Evolutionary conservation across 805 yeast genomes (phyloP), one percentile per base, ranked within the genome.

Genomic region (Candida sithepensis): DNA sequence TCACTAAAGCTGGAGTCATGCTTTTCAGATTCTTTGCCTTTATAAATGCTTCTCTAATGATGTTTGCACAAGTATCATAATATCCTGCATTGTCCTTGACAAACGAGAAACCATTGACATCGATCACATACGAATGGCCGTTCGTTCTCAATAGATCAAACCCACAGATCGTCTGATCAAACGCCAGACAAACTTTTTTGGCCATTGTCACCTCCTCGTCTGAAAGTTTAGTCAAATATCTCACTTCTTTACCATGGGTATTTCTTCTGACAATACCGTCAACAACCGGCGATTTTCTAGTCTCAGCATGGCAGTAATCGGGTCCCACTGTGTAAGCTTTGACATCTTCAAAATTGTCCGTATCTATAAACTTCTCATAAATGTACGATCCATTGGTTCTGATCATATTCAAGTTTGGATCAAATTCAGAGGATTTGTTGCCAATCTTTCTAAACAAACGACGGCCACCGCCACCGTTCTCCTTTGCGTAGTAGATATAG

Each of bases 251-350:
- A 41, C 99, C 99, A 60, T 91, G 96, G 1, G 98, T 91, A 63
- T 94, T 94, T 65, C 99, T 79, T 61, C 97, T 78, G 22, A 94
- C 99, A 48, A 94, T 88, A 41, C 99, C 99, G 69, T 94, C 99
- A n/a, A 94, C 99, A 3, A 94, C 99, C 1, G 99, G 99, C 0
- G 97, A 89, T 66, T 94, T 94, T 61, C 99, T 78, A 1, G 99
- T 94, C 64, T 94, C 99, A 0, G 99, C 99, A 66, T 94, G 99
- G 64, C 99, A 94, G 61, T 79, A 94, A 18, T 72, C 72, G 2
- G 85, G 81, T 1, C 99, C 98, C 3, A 94, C 98, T 1, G 99
- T 94, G 66, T 94, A 94, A 0, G 98, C 98, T 69, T 94, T 94
- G 52, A 94, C 99, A 67, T 94, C 99, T 69, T 94, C 99, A 61